These are phyloP conservation scores for Maudiozyma humilis DNA, from an alignment of 1,139 yeast genomes.

Conservation along the genomic window DNA sequence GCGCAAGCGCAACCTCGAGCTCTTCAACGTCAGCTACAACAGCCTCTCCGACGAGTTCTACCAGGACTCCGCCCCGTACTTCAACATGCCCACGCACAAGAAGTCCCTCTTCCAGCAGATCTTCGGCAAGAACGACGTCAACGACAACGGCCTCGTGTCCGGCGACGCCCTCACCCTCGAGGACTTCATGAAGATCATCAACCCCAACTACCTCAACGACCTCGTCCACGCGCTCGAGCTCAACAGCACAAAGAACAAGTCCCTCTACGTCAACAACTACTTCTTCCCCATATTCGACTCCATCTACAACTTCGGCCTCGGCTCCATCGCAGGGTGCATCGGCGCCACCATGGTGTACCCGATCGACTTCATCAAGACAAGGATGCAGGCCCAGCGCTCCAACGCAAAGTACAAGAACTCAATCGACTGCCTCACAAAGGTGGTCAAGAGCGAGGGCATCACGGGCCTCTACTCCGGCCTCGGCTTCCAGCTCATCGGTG, in stretches of 20 bases:
- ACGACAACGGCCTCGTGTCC: slow-evolving; percentile 17
- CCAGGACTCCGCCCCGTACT: slow-evolving; percentile 12
- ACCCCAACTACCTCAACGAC: slow-evolving; percentile 47
- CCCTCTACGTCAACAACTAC: slow-evolving; percentile 32
- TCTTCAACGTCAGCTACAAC: slow-evolving; percentile 31
- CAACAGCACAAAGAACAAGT: slow-evolving; percentile 21
- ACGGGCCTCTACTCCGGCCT: slow-evolving; percentile 89
- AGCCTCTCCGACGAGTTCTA: slow-evolving; percentile 29
- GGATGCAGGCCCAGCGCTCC: slow-evolving; percentile 93
- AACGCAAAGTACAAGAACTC: slow-evolving; percentile 65
- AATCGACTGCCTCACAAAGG: slow-evolving; percentile 76
- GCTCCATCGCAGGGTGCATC: slow-evolving; percentile 93
- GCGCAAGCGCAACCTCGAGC: slow-evolving; percentile 19
- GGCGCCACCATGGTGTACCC: slow-evolving; percentile 99
- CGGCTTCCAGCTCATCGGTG: slow-evolving; percentile 91
- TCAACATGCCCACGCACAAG: not conserved
- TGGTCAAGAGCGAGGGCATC: slow-evolving; percentile 68
- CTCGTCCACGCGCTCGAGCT: slow-evolving; percentile 44
- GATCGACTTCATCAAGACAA: slow-evolving; percentile 88
- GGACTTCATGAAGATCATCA: slow-evolving; percentile 37
- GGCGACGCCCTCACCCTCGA: slow-evolving; percentile 26
- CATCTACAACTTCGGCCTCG: slow-evolving; percentile 77
- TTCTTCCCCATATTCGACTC: slow-evolving; percentile 66
- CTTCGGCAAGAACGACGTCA: not conserved
- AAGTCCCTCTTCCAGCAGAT: not conserved